phyloP scores from a whole-genome alignment of 768 basidiomycete species.

The Termitomyces sp. region DNA sequence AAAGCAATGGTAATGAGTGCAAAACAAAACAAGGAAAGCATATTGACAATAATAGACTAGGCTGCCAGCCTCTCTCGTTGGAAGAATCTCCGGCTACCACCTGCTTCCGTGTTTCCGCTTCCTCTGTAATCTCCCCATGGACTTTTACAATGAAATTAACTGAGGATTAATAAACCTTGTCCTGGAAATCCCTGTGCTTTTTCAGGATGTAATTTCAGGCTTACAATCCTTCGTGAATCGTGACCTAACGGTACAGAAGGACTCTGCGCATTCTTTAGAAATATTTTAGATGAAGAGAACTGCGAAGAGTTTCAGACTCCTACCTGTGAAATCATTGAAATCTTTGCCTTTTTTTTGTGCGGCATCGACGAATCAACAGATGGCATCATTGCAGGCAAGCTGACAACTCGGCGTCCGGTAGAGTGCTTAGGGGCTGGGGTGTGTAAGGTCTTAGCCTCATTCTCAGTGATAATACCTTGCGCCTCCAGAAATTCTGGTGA shows the following conservation, averaged over 20 bases:
- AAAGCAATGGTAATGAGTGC: slow-evolving; percentile 7
- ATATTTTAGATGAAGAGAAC: neutral
- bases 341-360: slow-evolving; percentile 19
- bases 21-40: neutral
- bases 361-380: slow-evolving; percentile 11
- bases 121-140: slow-evolving; percentile 4
- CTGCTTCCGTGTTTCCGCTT: slow-evolving; percentile 3
- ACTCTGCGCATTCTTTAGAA: slow-evolving; percentile 9
- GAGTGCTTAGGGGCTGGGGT: slow-evolving; percentile 15
- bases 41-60: neutral
- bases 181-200: slow-evolving; percentile 10
- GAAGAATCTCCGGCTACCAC: slow-evolving; percentile 3
- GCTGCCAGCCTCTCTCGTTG: slow-evolving; percentile 1
- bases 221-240: slow-evolving; percentile 22
- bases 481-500: slow-evolving; percentile 40
- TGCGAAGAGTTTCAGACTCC: neutral
- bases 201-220: slow-evolving; percentile 14
- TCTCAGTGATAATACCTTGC: slow-evolving; percentile 41
- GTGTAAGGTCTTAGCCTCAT: slow-evolving; percentile 20
- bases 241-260: slow-evolving; percentile 13
- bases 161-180: slow-evolving; percentile 10
- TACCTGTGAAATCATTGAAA: slow-evolving; percentile 6
- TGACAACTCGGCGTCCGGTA: slow-evolving; percentile 31
- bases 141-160: neutral
- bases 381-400: slow-evolving; percentile 27